Evolutionary conservation across 768 basidiomycete species (phyloP).

Genomic region (Xanthoconium purpureum): DNA sequence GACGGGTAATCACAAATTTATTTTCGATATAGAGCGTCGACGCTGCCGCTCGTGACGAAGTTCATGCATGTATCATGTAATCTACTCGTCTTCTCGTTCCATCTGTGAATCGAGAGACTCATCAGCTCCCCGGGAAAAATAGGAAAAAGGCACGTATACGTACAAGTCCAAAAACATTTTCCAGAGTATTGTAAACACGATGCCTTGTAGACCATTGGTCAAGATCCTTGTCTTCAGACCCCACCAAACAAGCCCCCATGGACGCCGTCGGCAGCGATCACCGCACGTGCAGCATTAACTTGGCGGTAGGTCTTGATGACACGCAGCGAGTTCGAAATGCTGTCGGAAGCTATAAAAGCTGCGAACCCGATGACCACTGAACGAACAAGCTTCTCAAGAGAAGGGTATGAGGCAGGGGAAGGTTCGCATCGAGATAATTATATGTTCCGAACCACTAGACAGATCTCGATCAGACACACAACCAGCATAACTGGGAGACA

Average conservation of each 20-base stretch:
- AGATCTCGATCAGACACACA: slow-evolving; percentile 2
- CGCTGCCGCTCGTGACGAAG: background rate
- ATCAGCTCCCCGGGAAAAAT: background rate
- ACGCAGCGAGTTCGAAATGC: slow-evolving; percentile 80
- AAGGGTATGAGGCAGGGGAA: slow-evolving; percentile 37
- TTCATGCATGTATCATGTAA: background rate
- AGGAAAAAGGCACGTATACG: slow-evolving; percentile 30
- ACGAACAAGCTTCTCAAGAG: slow-evolving; percentile 58
- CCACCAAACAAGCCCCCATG: slow-evolving; percentile 76
- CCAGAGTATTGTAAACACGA: slow-evolving; percentile 93
- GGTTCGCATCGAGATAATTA: slow-evolving; percentile 48
- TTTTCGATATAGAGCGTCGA: background rate
- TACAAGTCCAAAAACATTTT: slow-evolving; percentile 86
- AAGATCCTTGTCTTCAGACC: slow-evolving; percentile 87
- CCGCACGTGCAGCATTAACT: slow-evolving; percentile 79
- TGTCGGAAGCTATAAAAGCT: slow-evolving; percentile 84
- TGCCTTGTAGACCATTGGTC: slow-evolving; percentile 87
- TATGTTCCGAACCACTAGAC: slow-evolving; percentile 80
- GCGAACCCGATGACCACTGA: slow-evolving; percentile 91
- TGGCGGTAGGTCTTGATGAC: slow-evolving; percentile 43
- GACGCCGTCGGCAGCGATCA: slow-evolving; percentile 73
- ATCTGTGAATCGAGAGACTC: slow-evolving; percentile 17
- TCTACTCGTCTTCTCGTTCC: slow-evolving; percentile 34
- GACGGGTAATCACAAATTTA: background rate
- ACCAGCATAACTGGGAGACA: background rate